Percentiles rank a stretch among this genome's conserved stretches.
phyloP scores from a whole-genome alignment of 2,329 filamentous ascomycete species.

The Beauveria sp. region DNA sequence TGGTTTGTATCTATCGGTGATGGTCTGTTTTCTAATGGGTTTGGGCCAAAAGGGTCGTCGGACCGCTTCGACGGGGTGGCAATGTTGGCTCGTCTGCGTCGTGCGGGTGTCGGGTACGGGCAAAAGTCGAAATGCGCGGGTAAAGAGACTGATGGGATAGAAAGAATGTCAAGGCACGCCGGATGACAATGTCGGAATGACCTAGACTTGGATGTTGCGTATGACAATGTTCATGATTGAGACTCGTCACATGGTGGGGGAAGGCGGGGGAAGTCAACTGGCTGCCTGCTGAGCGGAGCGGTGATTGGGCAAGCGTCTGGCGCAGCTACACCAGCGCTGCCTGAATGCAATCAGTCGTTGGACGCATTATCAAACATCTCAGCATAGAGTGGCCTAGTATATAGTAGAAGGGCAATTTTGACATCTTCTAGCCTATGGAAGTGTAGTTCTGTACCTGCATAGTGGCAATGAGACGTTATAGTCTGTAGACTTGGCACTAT shows the following conservation, averaged over 20 bases:
- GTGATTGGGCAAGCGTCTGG: too few relatives aligned
- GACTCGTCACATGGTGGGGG: slow-evolving; percentile 9
- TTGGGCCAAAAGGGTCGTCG: not conserved
- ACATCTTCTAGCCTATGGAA: too few relatives aligned
- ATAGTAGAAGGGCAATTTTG: too few relatives aligned
- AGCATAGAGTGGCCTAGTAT: too few relatives aligned
- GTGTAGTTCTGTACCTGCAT: too few relatives aligned
- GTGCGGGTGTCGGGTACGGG: not conserved
- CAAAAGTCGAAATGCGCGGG: not conserved
- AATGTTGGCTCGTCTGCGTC: not conserved
- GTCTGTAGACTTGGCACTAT: too few relatives aligned
- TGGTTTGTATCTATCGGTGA: not conserved
- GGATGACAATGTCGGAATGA: slow-evolving; percentile 6
- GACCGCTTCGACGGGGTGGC: not conserved
- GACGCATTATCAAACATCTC: too few relatives aligned
- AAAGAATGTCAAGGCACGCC: not conserved
- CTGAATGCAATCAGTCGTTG: too few relatives aligned
- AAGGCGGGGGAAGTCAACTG: not conserved
- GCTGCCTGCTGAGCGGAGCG: too few relatives aligned
- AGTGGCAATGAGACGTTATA: too few relatives aligned
- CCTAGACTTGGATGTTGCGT: not conserved
- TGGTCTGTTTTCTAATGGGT: not conserved
- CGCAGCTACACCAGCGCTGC: too few relatives aligned
- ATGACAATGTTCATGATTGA: not conserved
- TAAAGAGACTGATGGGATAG: not conserved